These are phyloP conservation scores for Nicotiana undulata DNA, from an alignment of 257 asterid species.

Conservation along the genomic window DNA sequence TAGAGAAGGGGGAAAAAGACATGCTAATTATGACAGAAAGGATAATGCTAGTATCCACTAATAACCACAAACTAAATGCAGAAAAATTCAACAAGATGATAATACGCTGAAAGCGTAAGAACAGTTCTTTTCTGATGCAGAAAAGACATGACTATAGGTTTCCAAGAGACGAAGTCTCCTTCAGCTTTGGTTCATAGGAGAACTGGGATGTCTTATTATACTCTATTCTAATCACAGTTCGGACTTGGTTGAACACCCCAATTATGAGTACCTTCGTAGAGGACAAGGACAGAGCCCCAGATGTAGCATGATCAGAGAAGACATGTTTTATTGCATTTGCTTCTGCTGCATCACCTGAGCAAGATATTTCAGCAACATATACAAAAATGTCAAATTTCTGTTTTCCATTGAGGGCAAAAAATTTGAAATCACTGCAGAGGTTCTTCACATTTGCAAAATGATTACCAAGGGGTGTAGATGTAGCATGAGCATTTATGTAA, in stretches of 20 bases:
- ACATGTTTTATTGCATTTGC: conserved; percentile 75
- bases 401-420: not conserved
- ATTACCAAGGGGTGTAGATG: conserved; percentile 94
- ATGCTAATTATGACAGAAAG: not conserved
- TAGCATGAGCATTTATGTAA: conserved; percentile 92
- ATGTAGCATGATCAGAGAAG: conserved; percentile 58
- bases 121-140: not conserved
- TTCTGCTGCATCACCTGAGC: conserved; percentile 80
- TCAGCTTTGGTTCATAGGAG: not conserved
- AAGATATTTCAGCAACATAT: conserved; percentile 6
- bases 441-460: not conserved
- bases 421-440: not conserved
- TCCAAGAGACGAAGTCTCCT: not conserved
- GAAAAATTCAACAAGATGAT: not conserved
- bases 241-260: not conserved
- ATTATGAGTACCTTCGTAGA: conserved; percentile 70
- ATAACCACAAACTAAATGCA: not conserved
- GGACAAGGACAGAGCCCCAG: conserved; percentile 66
- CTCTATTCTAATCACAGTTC: not conserved
- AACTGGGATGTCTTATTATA: not conserved
- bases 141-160: not conserved
- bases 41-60: not conserved
- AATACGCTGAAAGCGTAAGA: not conserved
- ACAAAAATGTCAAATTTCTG: conserved; percentile 1
- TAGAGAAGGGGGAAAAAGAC: not conserved